phyloP scores from a whole-genome alignment of 768 basidiomycete species.

The Polyporus arcularius region DNA sequence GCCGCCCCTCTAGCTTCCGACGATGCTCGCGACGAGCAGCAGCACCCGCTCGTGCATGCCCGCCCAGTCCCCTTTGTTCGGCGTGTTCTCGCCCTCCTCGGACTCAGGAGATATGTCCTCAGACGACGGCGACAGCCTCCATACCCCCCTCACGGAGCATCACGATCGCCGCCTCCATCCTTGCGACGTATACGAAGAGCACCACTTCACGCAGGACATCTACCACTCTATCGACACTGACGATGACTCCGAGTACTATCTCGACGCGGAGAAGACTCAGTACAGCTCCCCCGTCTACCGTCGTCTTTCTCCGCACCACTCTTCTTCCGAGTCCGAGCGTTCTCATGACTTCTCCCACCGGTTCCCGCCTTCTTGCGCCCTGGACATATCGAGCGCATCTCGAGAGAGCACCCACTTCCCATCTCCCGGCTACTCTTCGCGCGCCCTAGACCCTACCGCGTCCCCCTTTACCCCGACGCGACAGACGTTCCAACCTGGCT shows the following conservation, averaged over 20 bases:
- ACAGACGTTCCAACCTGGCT: conserved; percentile 19
- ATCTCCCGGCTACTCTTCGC: conserved; percentile 14
- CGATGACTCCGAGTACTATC: not conserved
- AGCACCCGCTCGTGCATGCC: not conserved
- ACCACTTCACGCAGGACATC: conserved; percentile 13
- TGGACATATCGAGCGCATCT: conserved; percentile 27
- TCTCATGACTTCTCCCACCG: conserved; percentile 17
- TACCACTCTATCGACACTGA: conserved; percentile 8
- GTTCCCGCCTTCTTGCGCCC: conserved; percentile 20
- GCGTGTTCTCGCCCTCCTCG: conserved; percentile 34
- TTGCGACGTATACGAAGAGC: conserved; percentile 23
- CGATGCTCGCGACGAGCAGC: not conserved
- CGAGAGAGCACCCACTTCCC: conserved; percentile 27
- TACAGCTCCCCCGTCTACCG: conserved; percentile 11
- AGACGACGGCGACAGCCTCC: conserved; percentile 42
- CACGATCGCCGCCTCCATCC: conserved; percentile 29
- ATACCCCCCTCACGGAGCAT: conserved; percentile 41
- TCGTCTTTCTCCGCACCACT: conserved; percentile 6
- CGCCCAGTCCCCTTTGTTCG: conserved; percentile 18
- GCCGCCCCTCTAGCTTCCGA: not conserved
- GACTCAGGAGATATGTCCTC: conserved; percentile 37
- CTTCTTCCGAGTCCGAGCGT: conserved; percentile 16
- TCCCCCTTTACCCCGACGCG: conserved; percentile 24
- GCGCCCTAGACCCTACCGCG: conserved; percentile 18
- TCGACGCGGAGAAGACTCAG: conserved; percentile 4